Base-by-base conservation (phyloP, 2,329 filamentous ascomycete species). In the Daldinia sp. region DNA sequence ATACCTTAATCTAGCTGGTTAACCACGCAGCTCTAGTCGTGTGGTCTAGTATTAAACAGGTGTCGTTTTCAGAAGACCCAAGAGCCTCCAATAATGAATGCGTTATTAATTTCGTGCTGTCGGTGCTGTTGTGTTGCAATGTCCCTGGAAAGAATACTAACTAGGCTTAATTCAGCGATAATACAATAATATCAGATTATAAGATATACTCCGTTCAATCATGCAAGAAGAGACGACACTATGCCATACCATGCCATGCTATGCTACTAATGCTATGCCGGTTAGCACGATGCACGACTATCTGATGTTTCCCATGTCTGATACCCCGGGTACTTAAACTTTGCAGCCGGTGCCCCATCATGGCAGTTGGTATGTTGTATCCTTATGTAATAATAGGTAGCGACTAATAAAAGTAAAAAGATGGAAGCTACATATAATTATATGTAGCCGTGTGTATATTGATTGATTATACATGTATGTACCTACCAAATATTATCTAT, bases 21-120 rank as follows among this genome's bases (percentile, higher is more conserved):
- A 50, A 50, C 46, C 26, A 50, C 46, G 26, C 23, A 13, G 46
- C 13, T 18, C 28, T 50, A 50, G 26, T 39, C 50, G 50, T 33
- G 20, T 54, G 18, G n/a, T 30, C 37, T 28, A 28, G 37, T 41
- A 26, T 41, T 57, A 70, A 70, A 61, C 51, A 70, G 61, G 58
- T 70, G 68, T 68, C 56, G 56, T 65, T 65, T 68, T 58, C 37
- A 63, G 46, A 58, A 54, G 20, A 65, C 54, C 35, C 35, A 56
- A 60, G 55, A 65, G 65, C 42, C 64, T 70, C 61, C 33, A 59
- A 57, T 65, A 65, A 54, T 41, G 26, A 61, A 63, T 70, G 68
- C 68, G 68, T 68, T 68, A 70, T 70, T 70, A 70, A 70, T 48
- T 63, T 41, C 30, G 6, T 46, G 12, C 41, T 23, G 35, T 35